These are phyloP conservation scores for Pythium guiyangense DNA, from an alignment of 352 stramenopile species.

Conservation along the genomic window DNA sequence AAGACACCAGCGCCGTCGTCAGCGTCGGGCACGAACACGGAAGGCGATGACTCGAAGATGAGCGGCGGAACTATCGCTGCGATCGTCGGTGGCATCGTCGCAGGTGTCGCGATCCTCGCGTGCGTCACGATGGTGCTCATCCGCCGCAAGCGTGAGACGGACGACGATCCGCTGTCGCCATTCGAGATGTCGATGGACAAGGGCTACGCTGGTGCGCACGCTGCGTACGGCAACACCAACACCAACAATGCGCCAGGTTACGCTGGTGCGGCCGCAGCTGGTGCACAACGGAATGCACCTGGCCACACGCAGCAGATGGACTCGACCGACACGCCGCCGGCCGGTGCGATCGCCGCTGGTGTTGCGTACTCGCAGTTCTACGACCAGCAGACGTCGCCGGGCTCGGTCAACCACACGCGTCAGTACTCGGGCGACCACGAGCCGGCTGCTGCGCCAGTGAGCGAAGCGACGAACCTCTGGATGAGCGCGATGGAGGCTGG, in stretches of 20 bases:
- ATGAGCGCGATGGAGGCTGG: slow-evolving; percentile 73
- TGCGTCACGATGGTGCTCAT: slow-evolving; percentile 53
- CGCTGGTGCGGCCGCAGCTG: slow-evolving; percentile 1
- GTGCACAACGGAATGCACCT: slow-evolving; percentile 19
- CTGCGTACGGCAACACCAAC: slow-evolving; percentile 38
- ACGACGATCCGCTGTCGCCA: slow-evolving; percentile 75
- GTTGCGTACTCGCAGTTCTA: slow-evolving; percentile 76
- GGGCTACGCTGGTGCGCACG: slow-evolving; percentile 46
- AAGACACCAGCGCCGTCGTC: slow-evolving; percentile 5
- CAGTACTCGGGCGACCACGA: slow-evolving; percentile 15
- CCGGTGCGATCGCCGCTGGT: slow-evolving; percentile 35
- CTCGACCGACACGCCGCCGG: slow-evolving; percentile 31
- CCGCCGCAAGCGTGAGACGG: slow-evolving; percentile 43
- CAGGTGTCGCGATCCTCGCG: slow-evolving; percentile 47
- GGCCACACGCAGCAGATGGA: slow-evolving; percentile 13
- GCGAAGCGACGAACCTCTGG: slow-evolving; percentile 55
- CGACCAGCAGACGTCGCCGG: slow-evolving; percentile 64
- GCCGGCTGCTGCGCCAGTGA: not conserved
- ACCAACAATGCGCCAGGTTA: slow-evolving; percentile 13
- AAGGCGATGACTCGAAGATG: slow-evolving; percentile 34
- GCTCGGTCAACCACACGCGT: slow-evolving; percentile 17
- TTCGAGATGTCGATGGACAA: slow-evolving; percentile 87
- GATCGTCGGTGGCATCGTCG: slow-evolving; percentile 67
- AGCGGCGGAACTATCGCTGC: slow-evolving; percentile 64
- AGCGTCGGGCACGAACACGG: slow-evolving; percentile 9